phyloP scores from a whole-genome alignment of 164 flowering plant species.

The Vitis cinerea region DNA sequence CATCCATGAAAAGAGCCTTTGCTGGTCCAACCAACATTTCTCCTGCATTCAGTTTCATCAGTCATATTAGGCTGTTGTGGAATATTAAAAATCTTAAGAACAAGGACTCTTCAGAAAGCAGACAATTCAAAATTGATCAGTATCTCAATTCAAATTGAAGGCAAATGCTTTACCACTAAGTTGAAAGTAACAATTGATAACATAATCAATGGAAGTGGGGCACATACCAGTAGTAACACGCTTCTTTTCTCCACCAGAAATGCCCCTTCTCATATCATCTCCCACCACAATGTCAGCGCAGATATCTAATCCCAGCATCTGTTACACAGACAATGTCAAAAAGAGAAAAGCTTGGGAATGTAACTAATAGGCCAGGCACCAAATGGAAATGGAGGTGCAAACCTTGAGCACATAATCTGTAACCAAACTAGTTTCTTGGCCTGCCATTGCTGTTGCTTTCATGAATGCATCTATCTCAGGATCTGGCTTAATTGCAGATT shows the following conservation, averaged over 20 bases:
- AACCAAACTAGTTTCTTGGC: slow-evolving; percentile 41
- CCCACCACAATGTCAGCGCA: slow-evolving; percentile 59
- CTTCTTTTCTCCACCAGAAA: slow-evolving; percentile 64
- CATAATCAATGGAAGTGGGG: not conserved
- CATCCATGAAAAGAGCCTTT: slow-evolving; percentile 62
- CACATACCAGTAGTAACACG: slow-evolving; percentile 50
- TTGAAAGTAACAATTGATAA: too few relatives aligned
- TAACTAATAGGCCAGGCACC: not conserved
- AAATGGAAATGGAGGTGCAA: not conserved
- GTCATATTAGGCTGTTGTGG: not conserved
- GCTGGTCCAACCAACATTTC: slow-evolving; percentile 80
- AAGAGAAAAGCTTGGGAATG: not conserved
- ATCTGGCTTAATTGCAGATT: slow-evolving; percentile 54
- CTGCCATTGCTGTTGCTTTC: slow-evolving; percentile 49
- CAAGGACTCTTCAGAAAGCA: too few relatives aligned
- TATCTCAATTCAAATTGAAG: not conserved
- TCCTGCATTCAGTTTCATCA: slow-evolving; percentile 28
- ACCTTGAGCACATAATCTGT: slow-evolving; percentile 73
- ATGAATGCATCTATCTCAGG: slow-evolving; percentile 77
- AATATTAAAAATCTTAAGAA: not conserved
- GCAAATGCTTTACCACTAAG: not conserved
- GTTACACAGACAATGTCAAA: not conserved
- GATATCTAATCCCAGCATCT: slow-evolving; percentile 57
- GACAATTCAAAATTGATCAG: not conserved
- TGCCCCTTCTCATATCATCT: slow-evolving; percentile 63